Evolutionary conservation across 164 flowering plant species (phyloP).

Genomic region (Umbilicus rupestris): DNA sequence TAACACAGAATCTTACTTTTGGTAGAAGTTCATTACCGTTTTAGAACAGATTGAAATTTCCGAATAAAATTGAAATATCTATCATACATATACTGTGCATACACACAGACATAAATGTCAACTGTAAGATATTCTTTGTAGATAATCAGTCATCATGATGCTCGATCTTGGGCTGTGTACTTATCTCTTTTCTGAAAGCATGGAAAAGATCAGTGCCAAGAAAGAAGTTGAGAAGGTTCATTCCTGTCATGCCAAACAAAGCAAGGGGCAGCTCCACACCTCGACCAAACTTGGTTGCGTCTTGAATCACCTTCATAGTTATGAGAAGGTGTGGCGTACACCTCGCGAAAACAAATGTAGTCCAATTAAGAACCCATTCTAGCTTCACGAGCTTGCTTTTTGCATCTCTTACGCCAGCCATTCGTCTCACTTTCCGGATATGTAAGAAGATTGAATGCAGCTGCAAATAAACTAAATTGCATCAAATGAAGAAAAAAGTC

Average conservation of each 20-base stretch:
- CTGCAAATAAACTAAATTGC: constrained; percentile 29
- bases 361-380: constrained; percentile 78
- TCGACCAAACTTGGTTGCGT: constrained; percentile 65
- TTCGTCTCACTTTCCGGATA: constrained; percentile 65
- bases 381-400: constrained; percentile 45
- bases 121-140: background rate
- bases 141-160: constrained; percentile 21
- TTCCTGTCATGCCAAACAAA: constrained; percentile 76
- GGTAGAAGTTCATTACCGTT: too few species aligned
- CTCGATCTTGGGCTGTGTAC: constrained; percentile 12
- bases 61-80: too few species aligned
- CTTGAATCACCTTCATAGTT: constrained; percentile 61
- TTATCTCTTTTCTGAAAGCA: constrained; percentile 55
- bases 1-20: too few species aligned
- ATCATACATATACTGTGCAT: background rate
- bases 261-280: constrained; percentile 89
- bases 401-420: constrained; percentile 77
- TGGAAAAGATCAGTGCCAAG: constrained; percentile 72
- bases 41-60: too few species aligned
- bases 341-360: constrained; percentile 55
- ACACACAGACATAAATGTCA: background rate
- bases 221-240: constrained; percentile 70
- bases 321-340: constrained; percentile 52
- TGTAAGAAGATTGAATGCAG: constrained; percentile 85
- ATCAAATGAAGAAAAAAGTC: background rate